Evolutionary conservation across 345 rosid species (phyloP), one percentile per base, ranked within the genome.

Genomic region (Camelina hispida): DNA sequence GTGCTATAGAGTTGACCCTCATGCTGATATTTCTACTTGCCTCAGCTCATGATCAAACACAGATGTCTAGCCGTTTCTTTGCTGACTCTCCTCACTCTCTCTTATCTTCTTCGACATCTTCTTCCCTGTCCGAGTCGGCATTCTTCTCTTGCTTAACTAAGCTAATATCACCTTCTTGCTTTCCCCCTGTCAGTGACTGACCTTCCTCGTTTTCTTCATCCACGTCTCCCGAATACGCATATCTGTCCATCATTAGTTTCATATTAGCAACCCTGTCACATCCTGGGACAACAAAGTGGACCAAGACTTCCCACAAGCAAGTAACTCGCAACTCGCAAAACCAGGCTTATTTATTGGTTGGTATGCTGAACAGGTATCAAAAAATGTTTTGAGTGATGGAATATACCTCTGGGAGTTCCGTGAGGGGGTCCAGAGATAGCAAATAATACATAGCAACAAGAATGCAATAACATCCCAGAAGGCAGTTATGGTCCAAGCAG

Each of bases 361-460:
- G 60, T 55, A 57, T 34, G 8, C 47, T 16, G 11, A 13, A 56
- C 14, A 56, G 16, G 4, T 20, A 25, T 17, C n/a, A 17, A 47
- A 69, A 30, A 69, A 30, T 9, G 54, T 18, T 52, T 23, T 23
- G n/a, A 17, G 20, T 54, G 66, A 7, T 48, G 43, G 28, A n/a
- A 58, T 69, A 73, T 73, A 95, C 99, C 99, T 79, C 81, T 89
- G 96, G 69, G 97, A 87, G 77, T 84, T 95, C 75, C 87, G 91
- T 66, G 97, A 92, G 54, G 99, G 97, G 53, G 96, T 96, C 99
- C 97, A 92, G 13, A 92, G 96, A 79, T 87, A 87, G 84, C 97
- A 95, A 69, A 95, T 90, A 58, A 92, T 82, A 59, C 91, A 87
- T 15, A 92, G 91, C 81, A 95, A 74, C 52, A 79, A 82, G 74